phyloP scores from a whole-genome alignment of 345 rosid species.

The Viola odorata region DNA sequence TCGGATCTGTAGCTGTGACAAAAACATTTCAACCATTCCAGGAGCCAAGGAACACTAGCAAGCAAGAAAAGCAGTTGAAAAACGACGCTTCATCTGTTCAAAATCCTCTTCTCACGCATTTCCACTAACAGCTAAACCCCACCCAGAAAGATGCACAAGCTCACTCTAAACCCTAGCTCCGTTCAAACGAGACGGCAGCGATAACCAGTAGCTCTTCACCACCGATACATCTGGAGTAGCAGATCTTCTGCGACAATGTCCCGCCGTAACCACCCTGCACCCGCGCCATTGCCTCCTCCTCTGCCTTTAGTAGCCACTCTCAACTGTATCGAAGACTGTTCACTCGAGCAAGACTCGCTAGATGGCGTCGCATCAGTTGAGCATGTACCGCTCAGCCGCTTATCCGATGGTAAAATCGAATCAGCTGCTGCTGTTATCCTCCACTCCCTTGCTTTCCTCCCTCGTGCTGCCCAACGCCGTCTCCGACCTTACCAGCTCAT shows the following conservation, averaged over 20 bases:
- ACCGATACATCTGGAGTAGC: conserved; percentile 2
- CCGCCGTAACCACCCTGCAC: conserved; percentile 36
- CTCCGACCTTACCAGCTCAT: conserved; percentile 94
- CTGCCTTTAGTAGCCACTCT: conserved; percentile 70
- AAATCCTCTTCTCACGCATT: background rate
- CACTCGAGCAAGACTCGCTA: conserved; percentile 71
- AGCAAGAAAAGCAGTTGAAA: background rate
- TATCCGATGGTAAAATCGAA: conserved; percentile 85
- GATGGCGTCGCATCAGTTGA: conserved; percentile 75
- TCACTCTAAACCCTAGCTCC: conserved; percentile 38
- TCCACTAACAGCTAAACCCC: background rate
- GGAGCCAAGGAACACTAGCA: conserved; percentile 13
- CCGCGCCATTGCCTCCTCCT: conserved; percentile 12
- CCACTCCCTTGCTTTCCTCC: conserved; percentile 92
- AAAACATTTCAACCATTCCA: conserved; percentile 17
- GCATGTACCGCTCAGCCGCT: conserved; percentile 89
- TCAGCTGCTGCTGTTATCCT: conserved; percentile 83
- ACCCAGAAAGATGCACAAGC: conserved; percentile 18
- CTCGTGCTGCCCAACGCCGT: conserved; percentile 98
- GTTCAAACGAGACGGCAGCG: background rate
- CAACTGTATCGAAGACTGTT: conserved; percentile 89
- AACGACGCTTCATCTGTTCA: conserved; percentile 8
- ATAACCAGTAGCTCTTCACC: conserved; percentile 1
- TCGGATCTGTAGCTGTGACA: background rate
- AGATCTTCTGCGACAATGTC: conserved; percentile 42